Evolutionary conservation across 768 basidiomycete species (phyloP).

Genomic region (Tylopilus felleus): DNA sequence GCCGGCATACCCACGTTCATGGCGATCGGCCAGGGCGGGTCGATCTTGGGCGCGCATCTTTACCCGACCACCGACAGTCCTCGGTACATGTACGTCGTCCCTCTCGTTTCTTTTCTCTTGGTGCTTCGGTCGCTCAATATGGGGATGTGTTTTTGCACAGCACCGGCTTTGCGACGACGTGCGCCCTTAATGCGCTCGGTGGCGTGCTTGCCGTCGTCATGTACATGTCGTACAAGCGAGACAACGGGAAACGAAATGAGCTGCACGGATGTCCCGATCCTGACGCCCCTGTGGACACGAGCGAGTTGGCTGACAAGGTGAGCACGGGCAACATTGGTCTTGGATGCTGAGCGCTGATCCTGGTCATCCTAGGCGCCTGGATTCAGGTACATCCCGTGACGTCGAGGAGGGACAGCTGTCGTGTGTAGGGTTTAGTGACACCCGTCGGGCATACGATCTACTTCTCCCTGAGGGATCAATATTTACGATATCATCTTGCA

Average conservation of each 20-base stretch:
- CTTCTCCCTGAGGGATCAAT: too few species aligned
- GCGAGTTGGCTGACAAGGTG: constrained; percentile 66
- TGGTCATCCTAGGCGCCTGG: constrained; percentile 10
- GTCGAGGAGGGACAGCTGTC: neutral
- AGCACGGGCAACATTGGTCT: neutral
- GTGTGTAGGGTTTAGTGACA: too few species aligned
- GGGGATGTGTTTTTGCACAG: neutral
- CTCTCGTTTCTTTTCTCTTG: neutral
- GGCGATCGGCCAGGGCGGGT: constrained; percentile 77
- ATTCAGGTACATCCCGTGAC: constrained; percentile 23
- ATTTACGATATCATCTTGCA: too few species aligned
- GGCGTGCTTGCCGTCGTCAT: constrained; percentile 40
- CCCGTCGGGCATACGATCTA: too few species aligned
- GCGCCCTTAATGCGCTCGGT: constrained; percentile 24
- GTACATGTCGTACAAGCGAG: constrained; percentile 57
- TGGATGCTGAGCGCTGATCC: neutral
- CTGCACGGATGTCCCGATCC: constrained; percentile 48
- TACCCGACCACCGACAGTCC: constrained; percentile 66
- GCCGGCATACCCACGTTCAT: constrained; percentile 76
- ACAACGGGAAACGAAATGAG: constrained; percentile 54
- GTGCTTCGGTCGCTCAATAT: neutral
- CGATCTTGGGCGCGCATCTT: constrained; percentile 70
- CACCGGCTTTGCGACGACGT: constrained; percentile 58
- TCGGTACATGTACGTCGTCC: constrained; percentile 51
- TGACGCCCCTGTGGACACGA: constrained; percentile 54